A percentile compares a stretch with the other conserved stretches of the same genome.
Conservation (phyloP, 2,329 filamentous ascomycete genomes). For the Colletotrichum sp. region DNA sequence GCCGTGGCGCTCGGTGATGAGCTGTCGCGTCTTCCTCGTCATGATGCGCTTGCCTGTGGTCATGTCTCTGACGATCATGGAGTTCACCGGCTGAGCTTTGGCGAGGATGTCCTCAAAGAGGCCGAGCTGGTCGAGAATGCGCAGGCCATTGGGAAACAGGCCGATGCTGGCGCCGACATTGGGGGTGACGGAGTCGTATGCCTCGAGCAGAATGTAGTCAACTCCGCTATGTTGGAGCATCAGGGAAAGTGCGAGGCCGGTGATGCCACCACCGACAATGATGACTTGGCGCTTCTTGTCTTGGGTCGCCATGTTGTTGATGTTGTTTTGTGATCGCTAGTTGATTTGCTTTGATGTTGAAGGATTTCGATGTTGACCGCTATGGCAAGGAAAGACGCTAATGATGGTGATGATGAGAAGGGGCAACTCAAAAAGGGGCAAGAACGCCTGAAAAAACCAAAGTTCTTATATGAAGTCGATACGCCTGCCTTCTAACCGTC, state of each 20-base stretch:
- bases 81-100: background rate
- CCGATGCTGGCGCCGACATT: constrained; percentile 53
- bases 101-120: constrained; percentile 25
- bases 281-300: constrained; percentile 18
- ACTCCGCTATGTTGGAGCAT: constrained; percentile 49
- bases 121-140: constrained; percentile 57
- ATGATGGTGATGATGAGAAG: background rate
- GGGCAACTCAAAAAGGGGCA: background rate
- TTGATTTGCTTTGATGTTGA: background rate
- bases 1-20: constrained; percentile 23
- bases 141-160: constrained; percentile 43
- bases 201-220: constrained; percentile 55
- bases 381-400: background rate
- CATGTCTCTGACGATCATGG: background rate
- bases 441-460: background rate
- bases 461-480: background rate
- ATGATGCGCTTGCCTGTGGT: constrained; percentile 4
- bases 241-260: constrained; percentile 26
- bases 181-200: constrained; percentile 43
- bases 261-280: constrained; percentile 27
- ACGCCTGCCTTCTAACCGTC: background rate
- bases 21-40: background rate
- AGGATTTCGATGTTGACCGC: background rate
- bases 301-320: background rate
- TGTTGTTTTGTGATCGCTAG: background rate